Evolutionary conservation across 78 protist species (phyloP).

Genomic region (Dictyostelium brefeldianum): DNA sequence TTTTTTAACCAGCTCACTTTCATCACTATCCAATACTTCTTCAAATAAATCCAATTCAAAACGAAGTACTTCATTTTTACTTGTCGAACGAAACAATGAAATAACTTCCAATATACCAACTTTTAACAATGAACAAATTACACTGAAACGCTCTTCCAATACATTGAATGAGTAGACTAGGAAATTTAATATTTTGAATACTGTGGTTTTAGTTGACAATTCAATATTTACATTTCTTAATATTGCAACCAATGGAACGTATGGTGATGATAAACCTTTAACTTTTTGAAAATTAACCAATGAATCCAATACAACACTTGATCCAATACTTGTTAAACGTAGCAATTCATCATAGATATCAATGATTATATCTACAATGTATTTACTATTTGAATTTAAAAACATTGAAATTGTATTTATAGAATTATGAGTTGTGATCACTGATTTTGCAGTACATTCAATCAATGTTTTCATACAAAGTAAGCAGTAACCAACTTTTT

Average conservation of each 20-base stretch:
- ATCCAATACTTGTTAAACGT: constrained; percentile 2
- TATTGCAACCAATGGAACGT: constrained; percentile 36
- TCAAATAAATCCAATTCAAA: constrained; percentile 41
- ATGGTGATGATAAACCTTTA: constrained; percentile 1
- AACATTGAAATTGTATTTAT: constrained; percentile 21
- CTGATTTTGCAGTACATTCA: constrained; percentile 29
- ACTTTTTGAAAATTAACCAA: not conserved
- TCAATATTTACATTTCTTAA: constrained; percentile 8
- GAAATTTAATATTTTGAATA: constrained; percentile 25
- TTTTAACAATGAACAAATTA: constrained; percentile 12
- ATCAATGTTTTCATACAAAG: not conserved
- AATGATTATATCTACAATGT: constrained; percentile 23
- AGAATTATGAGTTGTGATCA: not conserved
- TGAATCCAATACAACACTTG: constrained; percentile 19
- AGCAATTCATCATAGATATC: constrained; percentile 30
- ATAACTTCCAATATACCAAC: constrained; percentile 31
- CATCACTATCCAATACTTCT: constrained; percentile 43
- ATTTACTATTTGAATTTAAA: constrained; percentile 22
- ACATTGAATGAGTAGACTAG: constrained; percentile 23
- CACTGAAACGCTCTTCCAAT: constrained; percentile 19
- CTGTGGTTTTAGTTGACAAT: constrained; percentile 3
- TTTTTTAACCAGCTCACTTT: constrained; percentile 29
- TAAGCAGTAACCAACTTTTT: constrained; percentile 42
- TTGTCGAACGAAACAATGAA: not conserved
- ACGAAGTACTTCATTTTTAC: not conserved